Base-by-base conservation (phyloP, 192 early-diverging fungal species). In the Oehlia diaphana region DNA sequence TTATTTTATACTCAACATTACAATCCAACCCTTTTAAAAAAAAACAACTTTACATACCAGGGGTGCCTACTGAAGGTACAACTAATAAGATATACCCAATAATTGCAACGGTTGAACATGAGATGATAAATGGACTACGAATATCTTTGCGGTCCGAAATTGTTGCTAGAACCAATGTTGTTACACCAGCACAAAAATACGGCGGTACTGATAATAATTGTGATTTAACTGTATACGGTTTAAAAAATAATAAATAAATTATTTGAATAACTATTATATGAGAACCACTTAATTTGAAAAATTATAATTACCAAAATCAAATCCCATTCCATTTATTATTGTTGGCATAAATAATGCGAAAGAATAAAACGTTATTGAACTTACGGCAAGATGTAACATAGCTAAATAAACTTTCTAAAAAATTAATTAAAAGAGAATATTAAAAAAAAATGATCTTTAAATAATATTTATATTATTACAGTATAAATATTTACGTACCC, bases 261-360 rank as follows among this genome's bases (percentile, higher is more conserved):
- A 74, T 63, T 42, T 23, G 21, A 1, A 16, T 58, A 8, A 75
- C 9, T 31, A 26, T 5, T 2, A 63, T 28, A 49, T 10, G 19
- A 19, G 12, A 12, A 19, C 6, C 7, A 9, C 16, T 21, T 21
- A 16, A 65, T 6, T 72, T 14, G 35, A 37, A 31, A n/a, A 6
- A 35, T 35, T 21, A 26, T 14, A 68, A 44, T 16, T 62, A 74
- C 37, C 84, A 5, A 83, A 71, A 33, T 83, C 76, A 81, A 90
- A 93, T 2, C 92, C 91, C 85, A 95, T 88, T 33, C 87, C 84
- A 33, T 87, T 87, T 74, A 95, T 86, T n/a, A 95, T 93, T 19
- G 89, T 89, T 0, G 93, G 93, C 47, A 95, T 82, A 78, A 93
- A 93, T 10, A 92, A 87, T 58, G 88, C 86, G 58, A 91, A 88